These are phyloP conservation scores for Pontederia crassipes DNA, from an alignment of 176 grass and related monocot genomes.

Conservation along the genomic window DNA sequence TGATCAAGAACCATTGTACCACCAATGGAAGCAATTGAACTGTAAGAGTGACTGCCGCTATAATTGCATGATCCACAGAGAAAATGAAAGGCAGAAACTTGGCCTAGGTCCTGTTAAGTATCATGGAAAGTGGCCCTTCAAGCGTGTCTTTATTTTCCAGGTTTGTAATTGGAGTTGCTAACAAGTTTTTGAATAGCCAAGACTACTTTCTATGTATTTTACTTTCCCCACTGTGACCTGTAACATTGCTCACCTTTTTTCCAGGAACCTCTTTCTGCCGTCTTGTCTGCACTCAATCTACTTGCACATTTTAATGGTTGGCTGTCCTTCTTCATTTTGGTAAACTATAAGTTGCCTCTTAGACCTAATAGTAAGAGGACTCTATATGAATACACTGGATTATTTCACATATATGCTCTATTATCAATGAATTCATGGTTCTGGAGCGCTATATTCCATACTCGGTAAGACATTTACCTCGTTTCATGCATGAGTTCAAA, in stretches of 20 bases:
- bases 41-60: conserved; percentile 70
- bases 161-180: conserved; percentile 22
- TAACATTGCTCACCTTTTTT: not conserved
- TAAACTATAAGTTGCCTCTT: conserved; percentile 66
- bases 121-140: conserved; percentile 89
- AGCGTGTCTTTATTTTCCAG: conserved; percentile 67
- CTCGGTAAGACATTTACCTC: conserved; percentile 40
- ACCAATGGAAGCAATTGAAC: conserved; percentile 65
- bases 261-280: conserved; percentile 72
- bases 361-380: conserved; percentile 53
- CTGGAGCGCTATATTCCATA: conserved; percentile 92
- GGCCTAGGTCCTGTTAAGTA: conserved; percentile 67
- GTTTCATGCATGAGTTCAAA: too few species aligned
- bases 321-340: conserved; percentile 55
- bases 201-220: not conserved
- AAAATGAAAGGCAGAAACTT: conserved; percentile 45
- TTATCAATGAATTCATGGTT: conserved; percentile 94
- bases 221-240: not conserved
- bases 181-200: not conserved
- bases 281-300: conserved; percentile 60
- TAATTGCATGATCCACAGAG: conserved; percentile 83
- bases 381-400: conserved; percentile 77
- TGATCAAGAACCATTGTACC: conserved; percentile 44
- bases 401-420: conserved; percentile 93
- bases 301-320: conserved; percentile 66